Base-by-base conservation (phyloP, 495 filamentous ascomycete genomes). In the Aspergillus nidulans region DNA sequence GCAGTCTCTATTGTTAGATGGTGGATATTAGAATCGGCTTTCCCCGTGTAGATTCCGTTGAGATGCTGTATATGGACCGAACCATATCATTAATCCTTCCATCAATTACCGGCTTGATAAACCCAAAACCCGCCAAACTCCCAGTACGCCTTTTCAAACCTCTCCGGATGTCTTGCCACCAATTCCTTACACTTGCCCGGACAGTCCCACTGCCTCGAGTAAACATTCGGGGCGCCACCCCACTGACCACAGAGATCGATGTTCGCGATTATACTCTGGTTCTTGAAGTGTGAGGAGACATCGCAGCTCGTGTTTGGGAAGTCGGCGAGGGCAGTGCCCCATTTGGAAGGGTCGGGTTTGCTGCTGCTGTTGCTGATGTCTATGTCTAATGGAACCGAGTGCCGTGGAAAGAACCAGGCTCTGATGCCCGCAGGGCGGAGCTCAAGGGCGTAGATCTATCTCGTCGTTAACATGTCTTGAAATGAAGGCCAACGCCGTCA, bases 251-350 rank as follows among this genome's bases (percentile, higher is more conserved):
- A 81, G 2, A 81, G 66, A 59, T 78, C 76, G 51, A 80, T 81
- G 54, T 81, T 80, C 1, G 63, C 72, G 52, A 81, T 73, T 53
- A 81, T 81, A 55, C 71, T 75, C 58, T 77, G 70, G 45, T 81
- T 81, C 34, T 52, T 59, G 64, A 81, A 81, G 52, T 79, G 74
- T 2, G 65, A 60, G 1, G 56, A 34, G 49, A 79, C 77, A 50
- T 78, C 66, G 54, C 78, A 81, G 47, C 78, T 49, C 0, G 78
- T 80, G 26, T 60, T 65, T 7, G 80, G 78, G 61, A 81, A 81
- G 57, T 81, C 78, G 1, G 78, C 78, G 21, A 79, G 54, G 4
- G 78, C 66, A 6, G 60, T 65, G 1, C 68, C 73, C 78, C 78
- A 81, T 3, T 60, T 65, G 1, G 72, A 77, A 0, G 78, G 77